Evolutionary conservation across 1,284 basidiomycete species (phyloP).

Genomic region (Cryptococcus sp.): DNA sequence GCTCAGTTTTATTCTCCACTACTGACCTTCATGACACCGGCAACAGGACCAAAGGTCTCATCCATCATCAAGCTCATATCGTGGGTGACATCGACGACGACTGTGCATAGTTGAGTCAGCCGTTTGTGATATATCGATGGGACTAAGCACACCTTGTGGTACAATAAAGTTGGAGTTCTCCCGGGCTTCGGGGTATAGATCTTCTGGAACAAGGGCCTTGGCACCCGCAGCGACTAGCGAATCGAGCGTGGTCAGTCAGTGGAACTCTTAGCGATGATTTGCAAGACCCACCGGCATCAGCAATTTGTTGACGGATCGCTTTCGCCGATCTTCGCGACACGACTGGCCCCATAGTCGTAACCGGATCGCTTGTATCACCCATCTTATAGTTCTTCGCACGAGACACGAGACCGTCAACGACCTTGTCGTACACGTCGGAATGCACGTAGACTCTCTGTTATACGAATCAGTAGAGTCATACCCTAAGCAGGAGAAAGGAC

Average conservation of each 20-base stretch:
- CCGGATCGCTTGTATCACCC: slow-evolving; percentile 71
- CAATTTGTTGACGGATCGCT: slow-evolving; percentile 75
- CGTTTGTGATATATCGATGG: no score
- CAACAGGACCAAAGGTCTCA: slow-evolving; percentile 27
- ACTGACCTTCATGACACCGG: slow-evolving; percentile 24
- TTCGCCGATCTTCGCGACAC: slow-evolving; percentile 70
- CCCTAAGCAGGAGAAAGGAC: background rate
- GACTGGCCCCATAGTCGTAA: slow-evolving; percentile 79
- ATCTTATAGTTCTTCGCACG: slow-evolving; percentile 71
- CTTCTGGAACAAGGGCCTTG: slow-evolving; percentile 66
- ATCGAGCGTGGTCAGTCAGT: slow-evolving; percentile 59
- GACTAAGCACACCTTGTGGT: slow-evolving; percentile 59
- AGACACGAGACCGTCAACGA: slow-evolving; percentile 59
- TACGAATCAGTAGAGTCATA: slow-evolving; percentile 56
- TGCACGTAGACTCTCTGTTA: slow-evolving; percentile 66
- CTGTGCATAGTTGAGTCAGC: slow-evolving; percentile 36
- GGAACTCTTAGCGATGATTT: slow-evolving; percentile 62
- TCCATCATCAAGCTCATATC: slow-evolving; percentile 24
- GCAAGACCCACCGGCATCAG: slow-evolving; percentile 65
- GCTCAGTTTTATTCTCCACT: background rate
- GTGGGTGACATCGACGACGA: slow-evolving; percentile 71
- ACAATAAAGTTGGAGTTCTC: slow-evolving; percentile 74
- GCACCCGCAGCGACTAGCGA: slow-evolving; percentile 69
- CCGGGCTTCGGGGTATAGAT: slow-evolving; percentile 64
- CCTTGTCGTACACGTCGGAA: slow-evolving; percentile 67